Evolutionary conservation across 1,284 basidiomycete species (phyloP).

Genomic region (Boletus smithii): DNA sequence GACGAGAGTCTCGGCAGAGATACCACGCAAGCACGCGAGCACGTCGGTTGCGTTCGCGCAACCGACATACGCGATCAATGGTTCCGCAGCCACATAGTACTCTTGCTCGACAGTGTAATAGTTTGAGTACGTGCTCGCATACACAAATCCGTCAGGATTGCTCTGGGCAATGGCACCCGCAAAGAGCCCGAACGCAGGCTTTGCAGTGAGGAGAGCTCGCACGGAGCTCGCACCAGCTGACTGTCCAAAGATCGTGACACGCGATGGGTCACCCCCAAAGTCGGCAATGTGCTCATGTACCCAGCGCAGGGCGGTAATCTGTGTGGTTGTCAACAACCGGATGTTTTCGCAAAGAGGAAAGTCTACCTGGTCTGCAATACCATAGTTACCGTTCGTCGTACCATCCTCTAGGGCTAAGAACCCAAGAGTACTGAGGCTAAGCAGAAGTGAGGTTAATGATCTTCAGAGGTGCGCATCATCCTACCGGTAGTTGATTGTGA

Average conservation of each 20-base stretch:
- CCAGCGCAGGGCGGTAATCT: conserved; percentile 27
- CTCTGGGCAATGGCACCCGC: conserved; percentile 46
- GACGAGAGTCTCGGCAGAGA: conserved; percentile 35
- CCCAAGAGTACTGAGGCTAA: conserved; percentile 13
- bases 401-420: conserved; percentile 12
- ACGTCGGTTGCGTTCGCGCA: conserved; percentile 30
- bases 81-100: conserved; percentile 31
- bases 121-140: conserved; percentile 40
- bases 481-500: conserved; percentile 43
- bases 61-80: conserved; percentile 36
- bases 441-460: not conserved
- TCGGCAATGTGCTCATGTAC: conserved; percentile 23
- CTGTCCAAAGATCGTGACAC: conserved; percentile 37
- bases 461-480: not conserved
- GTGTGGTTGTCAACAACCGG: not conserved
- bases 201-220: conserved; percentile 42
- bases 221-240: conserved; percentile 41
- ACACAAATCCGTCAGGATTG: conserved; percentile 46
- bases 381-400: conserved; percentile 15
- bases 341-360: not conserved
- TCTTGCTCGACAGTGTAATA: conserved; percentile 39
- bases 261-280: conserved; percentile 33
- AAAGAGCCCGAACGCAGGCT: conserved; percentile 44
- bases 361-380: conserved; percentile 14
- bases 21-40: conserved; percentile 34